Evolutionary conservation across 1,284 basidiomycete species (phyloP).

Genomic region (Bothia castanella): DNA sequence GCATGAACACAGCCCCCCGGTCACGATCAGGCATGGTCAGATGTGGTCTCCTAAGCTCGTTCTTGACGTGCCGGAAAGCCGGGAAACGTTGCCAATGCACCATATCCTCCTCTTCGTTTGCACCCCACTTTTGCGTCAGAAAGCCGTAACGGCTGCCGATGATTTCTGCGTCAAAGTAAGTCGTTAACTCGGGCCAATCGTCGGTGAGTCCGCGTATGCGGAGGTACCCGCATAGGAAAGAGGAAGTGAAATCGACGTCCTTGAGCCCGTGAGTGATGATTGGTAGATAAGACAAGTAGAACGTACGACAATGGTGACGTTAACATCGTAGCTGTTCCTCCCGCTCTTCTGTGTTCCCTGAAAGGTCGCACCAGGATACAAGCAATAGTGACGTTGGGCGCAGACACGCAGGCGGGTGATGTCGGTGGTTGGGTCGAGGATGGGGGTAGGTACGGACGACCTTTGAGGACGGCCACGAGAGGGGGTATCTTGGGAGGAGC

Average conservation of each 20-base stretch:
- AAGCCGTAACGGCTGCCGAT: constrained; percentile 87
- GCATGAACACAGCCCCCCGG: constrained; percentile 82
- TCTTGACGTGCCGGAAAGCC: constrained; percentile 76
- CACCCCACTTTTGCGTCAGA: constrained; percentile 81
- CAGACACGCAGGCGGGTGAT: constrained; percentile 72
- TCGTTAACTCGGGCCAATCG: constrained; percentile 86
- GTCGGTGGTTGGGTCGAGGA: constrained; percentile 60
- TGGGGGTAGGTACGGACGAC: constrained; percentile 5
- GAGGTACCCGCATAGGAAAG: constrained; percentile 82
- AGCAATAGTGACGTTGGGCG: constrained; percentile 71
- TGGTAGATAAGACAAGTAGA: background rate
- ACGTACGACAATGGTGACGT: constrained; percentile 76
- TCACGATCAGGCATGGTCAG: constrained; percentile 72
- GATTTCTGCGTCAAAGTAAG: constrained; percentile 93
- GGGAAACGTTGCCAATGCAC: constrained; percentile 90
- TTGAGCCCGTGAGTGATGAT: constrained; percentile 28
- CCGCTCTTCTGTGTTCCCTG: constrained; percentile 81
- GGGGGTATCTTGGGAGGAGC: constrained; percentile 10
- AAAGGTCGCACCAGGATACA: constrained; percentile 78
- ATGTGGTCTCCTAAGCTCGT: constrained; percentile 70
- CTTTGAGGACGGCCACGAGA: constrained; percentile 13
- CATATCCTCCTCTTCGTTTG: constrained; percentile 83
- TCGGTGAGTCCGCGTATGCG: constrained; percentile 86
- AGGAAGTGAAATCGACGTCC: constrained; percentile 81
- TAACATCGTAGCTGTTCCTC: constrained; percentile 80